Evolutionary conservation across 148 eudicot species (phyloP).

Genomic region (Polygonum aviculare): DNA sequence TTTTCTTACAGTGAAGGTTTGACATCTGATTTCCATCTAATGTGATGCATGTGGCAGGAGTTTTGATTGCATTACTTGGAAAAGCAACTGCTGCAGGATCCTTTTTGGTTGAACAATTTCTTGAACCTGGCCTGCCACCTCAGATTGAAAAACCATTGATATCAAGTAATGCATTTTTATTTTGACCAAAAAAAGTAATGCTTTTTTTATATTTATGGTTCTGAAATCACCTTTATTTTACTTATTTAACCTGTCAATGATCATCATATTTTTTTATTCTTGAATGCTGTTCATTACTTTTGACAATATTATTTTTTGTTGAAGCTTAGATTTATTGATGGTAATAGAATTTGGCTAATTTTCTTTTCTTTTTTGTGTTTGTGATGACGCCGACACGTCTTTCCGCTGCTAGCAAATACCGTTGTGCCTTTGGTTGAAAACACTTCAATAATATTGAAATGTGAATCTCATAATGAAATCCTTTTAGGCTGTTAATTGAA

Average conservation of each 20-base stretch:
- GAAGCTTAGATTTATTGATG: not conserved
- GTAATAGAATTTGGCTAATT: not conserved
- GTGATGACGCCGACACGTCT: not conserved
- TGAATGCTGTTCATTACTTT: not conserved
- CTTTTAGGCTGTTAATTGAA: not conserved
- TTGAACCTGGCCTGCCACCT: conserved; percentile 89
- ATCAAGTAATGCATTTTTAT: conserved; percentile 31
- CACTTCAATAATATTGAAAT: not conserved
- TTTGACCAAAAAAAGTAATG: conserved; percentile 25
- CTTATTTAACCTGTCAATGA: not conserved
- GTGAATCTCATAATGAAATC: not conserved
- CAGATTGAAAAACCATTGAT: conserved; percentile 56
- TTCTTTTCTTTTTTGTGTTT: not conserved
- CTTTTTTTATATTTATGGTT: not conserved
- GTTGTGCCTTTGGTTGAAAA: no score
- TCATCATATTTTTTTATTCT: not conserved
- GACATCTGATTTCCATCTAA: not conserved
- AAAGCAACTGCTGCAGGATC: conserved; percentile 74
- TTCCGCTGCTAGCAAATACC: not conserved
- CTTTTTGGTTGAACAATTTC: conserved; percentile 67
- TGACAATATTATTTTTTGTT: not conserved
- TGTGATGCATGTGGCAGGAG: conserved; percentile 35
- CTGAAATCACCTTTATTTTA: not conserved
- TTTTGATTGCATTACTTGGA: conserved; percentile 79
- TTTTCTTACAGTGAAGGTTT: not conserved